phyloP scores from a whole-genome alignment of 2,329 filamentous ascomycete genomes.

The Colletotrichum somersetense region DNA sequence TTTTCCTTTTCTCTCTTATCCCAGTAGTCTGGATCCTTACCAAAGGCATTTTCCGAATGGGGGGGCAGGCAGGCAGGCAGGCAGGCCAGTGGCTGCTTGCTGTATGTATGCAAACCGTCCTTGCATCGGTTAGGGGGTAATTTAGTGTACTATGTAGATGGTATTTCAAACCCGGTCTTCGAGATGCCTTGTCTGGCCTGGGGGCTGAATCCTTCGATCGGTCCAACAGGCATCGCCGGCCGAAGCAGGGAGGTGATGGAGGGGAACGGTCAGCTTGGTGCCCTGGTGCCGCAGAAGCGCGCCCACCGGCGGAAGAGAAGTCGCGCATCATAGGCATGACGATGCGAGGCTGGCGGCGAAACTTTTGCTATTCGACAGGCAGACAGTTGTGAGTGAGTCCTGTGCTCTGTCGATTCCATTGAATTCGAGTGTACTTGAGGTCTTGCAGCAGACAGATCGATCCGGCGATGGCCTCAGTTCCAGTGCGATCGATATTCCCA shows the following conservation, averaged over 20 bases:
- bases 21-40: constrained; percentile 6
- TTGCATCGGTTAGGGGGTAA: constrained; percentile 7
- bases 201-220: not conserved
- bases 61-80: not conserved
- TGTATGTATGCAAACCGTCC: not conserved
- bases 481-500: constrained; percentile 12
- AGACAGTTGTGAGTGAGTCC: not conserved
- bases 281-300: not conserved
- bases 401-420: not conserved
- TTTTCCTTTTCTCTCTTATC: not conserved
- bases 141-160: not conserved
- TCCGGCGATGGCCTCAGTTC: constrained; percentile 31
- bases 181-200: constrained; percentile 5
- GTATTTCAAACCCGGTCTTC: constrained; percentile 21
- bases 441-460: not conserved
- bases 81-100: not conserved
- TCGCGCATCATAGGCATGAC: not conserved
- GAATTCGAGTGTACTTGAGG: not conserved
- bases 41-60: not conserved
- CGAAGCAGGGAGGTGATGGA: not conserved
- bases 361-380: not conserved
- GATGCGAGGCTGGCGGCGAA: not conserved
- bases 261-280: constrained; percentile 1
- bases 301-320: not conserved
- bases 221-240: constrained; percentile 11